Evolutionary conservation across 2,329 filamentous ascomycete species (phyloP).

Genomic region (Paecilomyces sp.): DNA sequence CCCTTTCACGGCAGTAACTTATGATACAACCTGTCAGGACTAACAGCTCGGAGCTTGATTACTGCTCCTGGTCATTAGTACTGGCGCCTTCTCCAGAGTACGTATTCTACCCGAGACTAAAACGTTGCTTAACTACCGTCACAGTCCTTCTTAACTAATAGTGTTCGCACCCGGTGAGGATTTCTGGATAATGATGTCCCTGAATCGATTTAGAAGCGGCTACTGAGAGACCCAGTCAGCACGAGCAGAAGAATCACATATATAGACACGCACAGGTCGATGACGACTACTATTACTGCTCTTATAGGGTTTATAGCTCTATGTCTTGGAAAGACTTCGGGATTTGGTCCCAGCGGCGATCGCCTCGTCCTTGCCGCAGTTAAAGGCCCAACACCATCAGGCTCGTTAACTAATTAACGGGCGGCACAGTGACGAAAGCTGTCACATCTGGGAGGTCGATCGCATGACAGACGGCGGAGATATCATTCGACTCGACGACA

Average conservation of each 20-base stretch:
- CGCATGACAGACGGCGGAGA: background rate
- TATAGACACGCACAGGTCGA: background rate
- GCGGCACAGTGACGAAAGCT: background rate
- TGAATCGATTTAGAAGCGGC: background rate
- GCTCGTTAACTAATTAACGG: background rate
- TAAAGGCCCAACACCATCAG: background rate
- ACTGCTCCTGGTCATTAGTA: background rate
- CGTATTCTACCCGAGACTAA: background rate
- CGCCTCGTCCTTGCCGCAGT: background rate
- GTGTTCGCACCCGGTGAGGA: background rate
- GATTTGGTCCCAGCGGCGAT: background rate
- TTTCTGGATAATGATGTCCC: background rate
- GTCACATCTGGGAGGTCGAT: background rate
- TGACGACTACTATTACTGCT: background rate
- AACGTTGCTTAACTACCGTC: background rate
- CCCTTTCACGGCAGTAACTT: background rate
- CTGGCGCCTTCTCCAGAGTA: background rate
- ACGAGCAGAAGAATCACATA: background rate
- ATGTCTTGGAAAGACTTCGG: background rate
- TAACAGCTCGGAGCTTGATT: background rate
- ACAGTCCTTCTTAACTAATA: background rate
- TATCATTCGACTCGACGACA: background rate
- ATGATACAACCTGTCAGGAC: background rate
- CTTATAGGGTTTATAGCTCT: background rate
- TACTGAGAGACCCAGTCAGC: background rate